phyloP scores from a whole-genome alignment of 805 yeast genomes.

The Myxozyma neglecta region DNA sequence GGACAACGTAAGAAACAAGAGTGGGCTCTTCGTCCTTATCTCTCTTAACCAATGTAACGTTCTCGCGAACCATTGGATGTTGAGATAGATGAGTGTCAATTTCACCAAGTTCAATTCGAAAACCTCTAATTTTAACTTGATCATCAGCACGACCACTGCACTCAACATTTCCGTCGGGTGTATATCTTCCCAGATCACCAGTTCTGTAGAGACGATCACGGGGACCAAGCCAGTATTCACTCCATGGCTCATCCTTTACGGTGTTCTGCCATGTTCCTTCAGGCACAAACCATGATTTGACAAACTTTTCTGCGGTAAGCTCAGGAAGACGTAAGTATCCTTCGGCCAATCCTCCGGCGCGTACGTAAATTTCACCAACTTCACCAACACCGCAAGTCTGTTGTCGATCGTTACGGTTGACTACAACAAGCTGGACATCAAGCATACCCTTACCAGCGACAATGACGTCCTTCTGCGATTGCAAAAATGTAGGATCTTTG shows the following conservation, averaged over 20 bases:
- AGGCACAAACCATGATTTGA: slow-evolving; percentile 85
- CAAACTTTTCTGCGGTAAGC: slow-evolving; percentile 80
- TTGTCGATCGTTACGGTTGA: slow-evolving; percentile 81
- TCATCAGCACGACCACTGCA: slow-evolving; percentile 99
- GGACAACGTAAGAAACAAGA: slow-evolving; percentile 87
- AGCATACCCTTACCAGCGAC: slow-evolving; percentile 99
- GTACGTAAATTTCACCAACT: slow-evolving; percentile 96
- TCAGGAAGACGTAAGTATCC: slow-evolving; percentile 93
- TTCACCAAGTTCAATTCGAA: slow-evolving; percentile 97
- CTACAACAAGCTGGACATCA: slow-evolving; percentile 91
- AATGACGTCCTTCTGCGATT: slow-evolving; percentile 87
- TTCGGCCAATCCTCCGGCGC: slow-evolving; percentile 97
- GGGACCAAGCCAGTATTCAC: slow-evolving; percentile 85
- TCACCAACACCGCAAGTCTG: slow-evolving; percentile 98
- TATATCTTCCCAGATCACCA: slow-evolving; percentile 94
- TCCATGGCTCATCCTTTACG: slow-evolving; percentile 67
- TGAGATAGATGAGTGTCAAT: slow-evolving; percentile 96
- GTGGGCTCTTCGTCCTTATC: slow-evolving; percentile 92
- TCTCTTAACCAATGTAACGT: slow-evolving; percentile 85
- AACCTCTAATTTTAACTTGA: slow-evolving; percentile 97
- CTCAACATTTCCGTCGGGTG: slow-evolving; percentile 97
- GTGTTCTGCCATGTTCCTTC: slow-evolving; percentile 48
- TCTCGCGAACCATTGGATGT: slow-evolving; percentile 89
- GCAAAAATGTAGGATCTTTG: slow-evolving; percentile 69
- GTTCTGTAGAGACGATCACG: slow-evolving; percentile 95